Percentiles rank a stretch among this genome's conserved stretches.
phyloP scores from a whole-genome alignment of 441 rosid species.

The Melastoma candidum region DNA sequence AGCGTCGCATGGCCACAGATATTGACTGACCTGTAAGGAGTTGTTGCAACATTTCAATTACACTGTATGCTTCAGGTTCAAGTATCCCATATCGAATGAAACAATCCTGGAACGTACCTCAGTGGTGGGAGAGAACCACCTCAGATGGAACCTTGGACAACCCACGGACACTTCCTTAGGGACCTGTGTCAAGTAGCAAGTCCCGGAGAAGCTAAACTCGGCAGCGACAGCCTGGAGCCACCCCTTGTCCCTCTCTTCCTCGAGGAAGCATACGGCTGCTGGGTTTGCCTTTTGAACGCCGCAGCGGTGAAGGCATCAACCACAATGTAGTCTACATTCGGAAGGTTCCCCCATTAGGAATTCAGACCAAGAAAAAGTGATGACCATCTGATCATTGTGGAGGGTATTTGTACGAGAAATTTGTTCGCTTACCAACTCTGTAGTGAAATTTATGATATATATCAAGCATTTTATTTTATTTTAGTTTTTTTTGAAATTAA shows the following conservation, averaged over 20 bases:
- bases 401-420: too few species aligned
- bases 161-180: conserved; percentile 3
- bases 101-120: conserved; percentile 31
- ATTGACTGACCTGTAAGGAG: conserved; percentile 31
- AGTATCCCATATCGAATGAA: too few species aligned
- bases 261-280: conserved; percentile 56
- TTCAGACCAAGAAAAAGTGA: too few species aligned
- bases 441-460: too few species aligned
- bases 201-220: conserved; percentile 61
- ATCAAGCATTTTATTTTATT: too few species aligned
- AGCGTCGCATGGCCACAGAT: conserved; percentile 83
- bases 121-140: conserved; percentile 72
- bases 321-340: conserved; percentile 8
- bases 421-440: too few species aligned
- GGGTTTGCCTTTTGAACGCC: conserved; percentile 68
- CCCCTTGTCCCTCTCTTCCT: conserved; percentile 44
- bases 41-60: too few species aligned
- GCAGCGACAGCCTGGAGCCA: conserved; percentile 62
- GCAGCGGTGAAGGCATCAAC: conserved; percentile 72
- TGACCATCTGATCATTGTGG: too few species aligned
- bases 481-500: too few species aligned
- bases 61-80: too few species aligned
- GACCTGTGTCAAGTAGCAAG: conserved; percentile 39
- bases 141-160: conserved; percentile 42
- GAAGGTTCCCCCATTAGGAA: too few species aligned